Conservation (phyloP, 2,329 filamentous ascomycete genomes). For the Penicillium freii region DNA sequence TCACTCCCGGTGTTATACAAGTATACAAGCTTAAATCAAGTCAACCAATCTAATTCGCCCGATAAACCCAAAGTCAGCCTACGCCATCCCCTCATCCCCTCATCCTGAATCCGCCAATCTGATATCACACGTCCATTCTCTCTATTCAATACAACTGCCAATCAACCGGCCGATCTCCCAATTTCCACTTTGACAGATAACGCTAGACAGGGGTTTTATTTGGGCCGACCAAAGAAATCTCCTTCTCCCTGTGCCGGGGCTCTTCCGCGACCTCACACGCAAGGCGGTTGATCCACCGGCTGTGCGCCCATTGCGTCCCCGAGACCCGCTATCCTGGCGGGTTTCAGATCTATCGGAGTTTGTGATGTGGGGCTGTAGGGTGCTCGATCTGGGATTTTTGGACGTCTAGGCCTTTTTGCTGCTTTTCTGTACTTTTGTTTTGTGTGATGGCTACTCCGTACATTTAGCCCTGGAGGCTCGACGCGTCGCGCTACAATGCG, state of each 20-base stretch:
- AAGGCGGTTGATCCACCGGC: conserved; percentile 11
- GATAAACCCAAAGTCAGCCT: not conserved
- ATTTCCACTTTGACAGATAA: not conserved
- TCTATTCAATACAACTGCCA: not conserved
- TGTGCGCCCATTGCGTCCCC: conserved; percentile 10
- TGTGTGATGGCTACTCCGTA: not conserved
- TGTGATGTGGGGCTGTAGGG: not conserved
- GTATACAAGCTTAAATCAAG: not conserved
- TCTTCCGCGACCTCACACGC: conserved; percentile 2
- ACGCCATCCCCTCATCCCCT: not conserved
- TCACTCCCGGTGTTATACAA: not conserved
- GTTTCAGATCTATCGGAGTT: conserved; percentile 24
- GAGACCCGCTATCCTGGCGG: conserved; percentile 4
- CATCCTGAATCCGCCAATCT: not conserved
- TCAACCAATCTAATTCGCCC: not conserved
- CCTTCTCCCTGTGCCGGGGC: not conserved
- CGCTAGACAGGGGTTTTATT: conserved; percentile 4
- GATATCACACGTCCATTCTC: not conserved
- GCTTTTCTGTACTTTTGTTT: not conserved
- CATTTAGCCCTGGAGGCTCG: not conserved
- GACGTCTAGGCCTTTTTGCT: not conserved
- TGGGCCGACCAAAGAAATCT: not conserved
- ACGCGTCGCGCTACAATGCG: not conserved
- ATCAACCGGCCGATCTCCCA: not conserved
- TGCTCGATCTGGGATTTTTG: not conserved